phyloP scores from a whole-genome alignment of 139 green algal genomes.

The Ettlia oleoabundans region DNA sequence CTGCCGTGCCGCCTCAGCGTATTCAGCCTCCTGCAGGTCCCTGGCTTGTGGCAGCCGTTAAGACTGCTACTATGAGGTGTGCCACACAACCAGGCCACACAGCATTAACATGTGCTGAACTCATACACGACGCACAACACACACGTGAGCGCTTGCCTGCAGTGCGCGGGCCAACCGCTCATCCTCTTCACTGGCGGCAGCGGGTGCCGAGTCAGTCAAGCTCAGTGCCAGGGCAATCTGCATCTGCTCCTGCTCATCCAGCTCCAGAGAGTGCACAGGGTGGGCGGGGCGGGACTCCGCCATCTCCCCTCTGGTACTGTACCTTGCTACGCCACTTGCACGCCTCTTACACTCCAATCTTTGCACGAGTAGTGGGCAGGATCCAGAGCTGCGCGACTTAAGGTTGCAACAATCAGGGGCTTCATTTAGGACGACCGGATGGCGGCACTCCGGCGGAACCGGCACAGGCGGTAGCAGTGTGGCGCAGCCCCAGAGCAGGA shows the following conservation, averaged over 20 bases:
- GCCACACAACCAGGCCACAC: background rate
- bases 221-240: conserved; percentile 41
- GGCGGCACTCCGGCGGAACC: too few relatives aligned
- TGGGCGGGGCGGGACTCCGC: background rate
- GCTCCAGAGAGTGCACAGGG: background rate
- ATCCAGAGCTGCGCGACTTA: too few relatives aligned
- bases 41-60: background rate
- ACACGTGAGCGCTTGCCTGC: conserved; percentile 7
- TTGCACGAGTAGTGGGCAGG: too few relatives aligned
- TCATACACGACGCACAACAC: too few relatives aligned
- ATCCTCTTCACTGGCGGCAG: background rate
- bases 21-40: background rate
- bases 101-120: too few relatives aligned
- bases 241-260: conserved; percentile 50
- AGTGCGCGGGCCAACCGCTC: background rate
- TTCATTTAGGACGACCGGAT: too few relatives aligned
- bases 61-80: background rate
- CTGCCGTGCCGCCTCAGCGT: background rate
- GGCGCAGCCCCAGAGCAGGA: too few relatives aligned
- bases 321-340: too few relatives aligned
- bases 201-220: background rate
- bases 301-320: too few relatives aligned
- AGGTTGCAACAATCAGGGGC: too few relatives aligned
- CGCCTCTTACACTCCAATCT: too few relatives aligned
- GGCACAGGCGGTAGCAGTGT: too few relatives aligned